Conservation (phyloP, 1,139 yeast species). For the Lodderomyces pseudojiufengensis region DNA sequence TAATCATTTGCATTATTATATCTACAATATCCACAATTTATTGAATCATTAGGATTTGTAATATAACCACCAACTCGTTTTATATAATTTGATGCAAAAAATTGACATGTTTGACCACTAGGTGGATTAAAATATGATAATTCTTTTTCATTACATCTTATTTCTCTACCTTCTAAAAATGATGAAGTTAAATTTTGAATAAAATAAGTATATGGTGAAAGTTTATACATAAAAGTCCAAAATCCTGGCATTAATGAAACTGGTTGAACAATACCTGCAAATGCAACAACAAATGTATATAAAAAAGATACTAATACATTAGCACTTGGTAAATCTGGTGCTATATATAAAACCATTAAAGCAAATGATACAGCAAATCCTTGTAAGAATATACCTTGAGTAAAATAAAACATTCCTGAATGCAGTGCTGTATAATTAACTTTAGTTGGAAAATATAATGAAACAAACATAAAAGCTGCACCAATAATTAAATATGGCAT, state of each 20-base stretch:
- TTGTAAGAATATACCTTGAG: conserved; percentile 53
- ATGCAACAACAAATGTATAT: conserved; percentile 51
- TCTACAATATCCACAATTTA: conserved; percentile 57
- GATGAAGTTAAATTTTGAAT: conserved; percentile 54
- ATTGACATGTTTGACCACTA: conserved; percentile 54
- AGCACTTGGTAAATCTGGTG: conserved; percentile 65
- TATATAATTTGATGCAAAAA: conserved; percentile 36
- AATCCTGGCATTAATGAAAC: conserved; percentile 58
- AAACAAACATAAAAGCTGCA: conserved; percentile 49
- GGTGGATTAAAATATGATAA: conserved; percentile 54
- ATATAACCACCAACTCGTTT: conserved; percentile 47
- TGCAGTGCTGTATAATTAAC: conserved; percentile 41
- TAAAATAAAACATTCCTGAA: conserved; percentile 52
- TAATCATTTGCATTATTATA: conserved; percentile 53
- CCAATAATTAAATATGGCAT: conserved; percentile 53
- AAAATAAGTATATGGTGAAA: conserved; percentile 67
- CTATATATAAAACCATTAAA: conserved; percentile 48
- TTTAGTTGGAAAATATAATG: conserved; percentile 58
- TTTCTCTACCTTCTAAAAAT: conserved; percentile 53
- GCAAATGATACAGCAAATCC: conserved; percentile 52
- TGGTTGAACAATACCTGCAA: conserved; percentile 67
- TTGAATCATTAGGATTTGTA: conserved; percentile 47
- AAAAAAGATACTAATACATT: conserved; percentile 52
- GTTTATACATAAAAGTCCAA: conserved; percentile 63
- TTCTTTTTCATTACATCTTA: conserved; percentile 52